Evolutionary conservation across 169 alveolate species (phyloP), one percentile per base, ranked within the genome.

Genomic region (Sarcocystis neurona): DNA sequence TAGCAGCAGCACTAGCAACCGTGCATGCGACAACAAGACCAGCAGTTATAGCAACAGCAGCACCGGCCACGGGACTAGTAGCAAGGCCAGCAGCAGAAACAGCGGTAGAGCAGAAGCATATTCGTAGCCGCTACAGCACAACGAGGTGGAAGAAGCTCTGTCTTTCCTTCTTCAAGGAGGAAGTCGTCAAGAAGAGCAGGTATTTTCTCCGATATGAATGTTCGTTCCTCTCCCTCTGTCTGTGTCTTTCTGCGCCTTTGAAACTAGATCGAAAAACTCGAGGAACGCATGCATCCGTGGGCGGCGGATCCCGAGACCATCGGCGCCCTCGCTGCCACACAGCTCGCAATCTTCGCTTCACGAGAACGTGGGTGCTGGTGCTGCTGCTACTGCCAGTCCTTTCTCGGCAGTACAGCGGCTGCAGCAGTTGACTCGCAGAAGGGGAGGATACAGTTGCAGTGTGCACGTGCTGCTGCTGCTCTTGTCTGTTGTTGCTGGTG

Each of bases 291-390:
- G 95, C 99, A 97, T 88, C 97, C 99, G 10, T 97, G 99, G 99
- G 99, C 99, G 4, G 98, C 96, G 10, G 97, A 96, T 86, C 99
- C 99, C 34, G 95, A 94, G 89, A 97, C 98, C n/a, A 95, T 97
- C 47, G 99, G 99, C 27, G 97, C 99, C n/a, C 94, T 97, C 37
- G 97, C 99, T 8, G 98, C 98, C 48, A 97, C 98, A 27, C 99
- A 97, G 92, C 92, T 97, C 89, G 98, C 98, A n/a, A 96, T 97
- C 53, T 91, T 95, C 43, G 98, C 99, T 27, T 93, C 96, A 0
- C 91, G 92, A 34, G 95, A 94, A 43, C 85, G 92, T 88, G 44
- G 53, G 88, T 23, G 6, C 18, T 34, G 23, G 20, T 18, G 66
- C 39, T 77, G 66, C 66, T 63, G 32, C 23, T 63, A 6, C 23